These are phyloP conservation scores for Solanum bukasovii DNA, from an alignment of 257 asterid genomes.

Conservation along the genomic window DNA sequence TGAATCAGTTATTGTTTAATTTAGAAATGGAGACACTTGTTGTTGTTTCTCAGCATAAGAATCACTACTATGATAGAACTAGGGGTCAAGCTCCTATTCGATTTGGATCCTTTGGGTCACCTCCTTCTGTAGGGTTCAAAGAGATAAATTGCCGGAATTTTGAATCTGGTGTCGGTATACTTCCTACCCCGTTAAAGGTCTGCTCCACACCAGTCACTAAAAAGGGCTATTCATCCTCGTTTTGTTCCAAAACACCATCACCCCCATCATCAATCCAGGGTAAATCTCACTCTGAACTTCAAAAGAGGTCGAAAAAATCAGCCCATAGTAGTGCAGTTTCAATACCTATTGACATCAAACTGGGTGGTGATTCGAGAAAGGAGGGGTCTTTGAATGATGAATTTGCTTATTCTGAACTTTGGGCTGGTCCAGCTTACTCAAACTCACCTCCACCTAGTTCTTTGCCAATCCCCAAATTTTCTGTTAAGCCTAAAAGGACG, in stretches of 20 bases:
- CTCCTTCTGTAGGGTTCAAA: constrained; percentile 20
- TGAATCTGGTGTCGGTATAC: constrained; percentile 46
- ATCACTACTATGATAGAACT: constrained; percentile 35
- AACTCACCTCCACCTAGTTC: constrained; percentile 97
- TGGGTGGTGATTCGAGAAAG: constrained; percentile 1
- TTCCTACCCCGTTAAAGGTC: constrained; percentile 40
- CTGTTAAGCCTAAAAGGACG: constrained; percentile 56
- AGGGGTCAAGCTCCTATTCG: constrained; percentile 12
- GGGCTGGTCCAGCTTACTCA: constrained; percentile 98
- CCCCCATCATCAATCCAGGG: constrained; percentile 20
- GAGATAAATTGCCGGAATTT: constrained; percentile 53
- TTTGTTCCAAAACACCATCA: background rate
- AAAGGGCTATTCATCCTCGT: background rate
- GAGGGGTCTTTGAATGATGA: constrained; percentile 15
- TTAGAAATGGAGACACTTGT: constrained; percentile 63
- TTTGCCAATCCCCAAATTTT: constrained; percentile 83
- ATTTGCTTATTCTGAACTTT: constrained; percentile 58
- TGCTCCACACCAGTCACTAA: constrained; percentile 19
- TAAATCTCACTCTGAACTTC: constrained; percentile 8
- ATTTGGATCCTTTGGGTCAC: constrained; percentile 27
- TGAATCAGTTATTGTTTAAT: background rate
- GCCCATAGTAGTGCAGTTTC: constrained; percentile 27
- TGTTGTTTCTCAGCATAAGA: constrained; percentile 51
- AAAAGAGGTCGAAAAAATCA: constrained; percentile 18
- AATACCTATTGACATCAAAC: constrained; percentile 35